Evolutionary conservation across 2,329 filamentous ascomycete genomes (phyloP).

Genomic region (Calonectria honghensis): DNA sequence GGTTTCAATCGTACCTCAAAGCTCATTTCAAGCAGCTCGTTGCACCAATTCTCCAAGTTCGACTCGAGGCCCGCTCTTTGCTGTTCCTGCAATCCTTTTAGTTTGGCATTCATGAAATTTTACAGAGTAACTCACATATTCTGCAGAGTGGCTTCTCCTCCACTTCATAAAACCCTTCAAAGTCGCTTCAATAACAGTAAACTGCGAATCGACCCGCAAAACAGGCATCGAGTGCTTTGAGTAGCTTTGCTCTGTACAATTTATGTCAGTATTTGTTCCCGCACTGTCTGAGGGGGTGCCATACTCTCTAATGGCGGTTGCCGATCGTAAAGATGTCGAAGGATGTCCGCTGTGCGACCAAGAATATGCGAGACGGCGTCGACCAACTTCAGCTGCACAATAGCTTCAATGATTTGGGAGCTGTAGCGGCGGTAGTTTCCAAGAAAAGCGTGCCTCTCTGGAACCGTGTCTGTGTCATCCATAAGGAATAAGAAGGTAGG

Average conservation of each 20-base stretch:
- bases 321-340: conserved; percentile 85
- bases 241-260: conserved; percentile 71
- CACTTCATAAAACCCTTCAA: conserved; percentile 93
- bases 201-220: conserved; percentile 90
- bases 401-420: conserved; percentile 88
- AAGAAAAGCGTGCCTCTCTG: conserved; percentile 94
- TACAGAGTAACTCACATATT: conserved; percentile 54
- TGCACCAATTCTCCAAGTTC: conserved; percentile 83
- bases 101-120: conserved; percentile 20
- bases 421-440: conserved; percentile 97
- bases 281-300: conserved; percentile 44
- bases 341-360: conserved; percentile 82
- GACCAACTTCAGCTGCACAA: conserved; percentile 86
- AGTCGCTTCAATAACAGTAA: conserved; percentile 90
- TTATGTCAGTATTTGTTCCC: conserved; percentile 10
- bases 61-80: conserved; percentile 76
- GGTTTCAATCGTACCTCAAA: conserved; percentile 72
- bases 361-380: conserved; percentile 93
- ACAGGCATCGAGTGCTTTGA: conserved; percentile 83
- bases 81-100: conserved; percentile 62
- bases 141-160: conserved; percentile 64
- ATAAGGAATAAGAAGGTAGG: conserved; percentile 87
- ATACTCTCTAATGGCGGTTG: conserved; percentile 80
- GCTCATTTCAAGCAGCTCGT: conserved; percentile 79
- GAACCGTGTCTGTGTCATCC: conserved; percentile 95